These are phyloP conservation scores for Eimeria acervulina DNA, from an alignment of 169 alveolate genomes.

Conservation along the genomic window DNA sequence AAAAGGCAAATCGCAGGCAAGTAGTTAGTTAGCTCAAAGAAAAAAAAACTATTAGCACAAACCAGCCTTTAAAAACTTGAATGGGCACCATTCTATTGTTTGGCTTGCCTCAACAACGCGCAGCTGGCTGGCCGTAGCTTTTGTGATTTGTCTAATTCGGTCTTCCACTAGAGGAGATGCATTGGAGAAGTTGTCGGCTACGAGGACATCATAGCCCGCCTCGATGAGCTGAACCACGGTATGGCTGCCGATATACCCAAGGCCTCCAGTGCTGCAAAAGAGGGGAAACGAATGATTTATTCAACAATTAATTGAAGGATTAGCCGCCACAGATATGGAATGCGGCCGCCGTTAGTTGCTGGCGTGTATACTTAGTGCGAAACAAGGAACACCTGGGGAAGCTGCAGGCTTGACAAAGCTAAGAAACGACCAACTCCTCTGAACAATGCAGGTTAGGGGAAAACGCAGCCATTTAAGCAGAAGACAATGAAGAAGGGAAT, in stretches of 20 bases:
- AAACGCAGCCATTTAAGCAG: background rate
- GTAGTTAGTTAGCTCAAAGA: too few species aligned
- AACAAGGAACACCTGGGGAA: background rate
- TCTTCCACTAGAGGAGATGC: slow-evolving; percentile 81
- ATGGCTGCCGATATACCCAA: slow-evolving; percentile 97
- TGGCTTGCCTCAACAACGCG: background rate
- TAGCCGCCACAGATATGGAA: background rate
- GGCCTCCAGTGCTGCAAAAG: slow-evolving; percentile 95
- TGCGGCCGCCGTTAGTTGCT: background rate
- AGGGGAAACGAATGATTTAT: background rate
- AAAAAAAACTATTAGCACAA: too few species aligned
- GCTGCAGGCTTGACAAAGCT: background rate
- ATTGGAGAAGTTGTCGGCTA: slow-evolving; percentile 93
- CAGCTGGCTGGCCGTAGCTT: background rate
- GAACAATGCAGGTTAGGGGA: background rate
- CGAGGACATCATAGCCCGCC: slow-evolving; percentile 88
- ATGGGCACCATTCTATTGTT: background rate
- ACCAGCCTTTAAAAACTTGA: too few species aligned
- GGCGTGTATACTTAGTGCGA: background rate
- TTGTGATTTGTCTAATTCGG: background rate
- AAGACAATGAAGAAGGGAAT: background rate
- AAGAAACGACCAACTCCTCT: too few species aligned
- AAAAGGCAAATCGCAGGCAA: background rate
- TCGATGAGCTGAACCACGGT: slow-evolving; percentile 94
- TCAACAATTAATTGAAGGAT: background rate